Base-by-base conservation (phyloP, 352 stramenopile genomes). In the Pythium phragmitis region DNA sequence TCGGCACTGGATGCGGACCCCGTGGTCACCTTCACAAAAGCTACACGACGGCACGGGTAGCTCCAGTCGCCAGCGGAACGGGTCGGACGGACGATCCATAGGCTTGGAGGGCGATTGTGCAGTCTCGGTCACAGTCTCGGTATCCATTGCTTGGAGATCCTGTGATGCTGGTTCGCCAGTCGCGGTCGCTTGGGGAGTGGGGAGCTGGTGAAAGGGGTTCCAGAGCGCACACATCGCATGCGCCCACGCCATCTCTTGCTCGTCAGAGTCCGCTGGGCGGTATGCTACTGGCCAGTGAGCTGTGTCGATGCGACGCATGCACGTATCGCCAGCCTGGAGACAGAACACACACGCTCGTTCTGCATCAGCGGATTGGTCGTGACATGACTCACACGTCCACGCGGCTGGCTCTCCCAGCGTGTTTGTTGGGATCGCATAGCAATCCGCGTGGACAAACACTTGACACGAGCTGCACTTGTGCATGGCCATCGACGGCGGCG, bases 1-100 rank as follows among this genome's bases (percentile, higher is more conserved):
- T 5, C 80, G 81, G 53, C 83, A 92, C 58, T 87, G 79, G 55
- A 91, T 75, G 19, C 73, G 81, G 37, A 85, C 51, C 2, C 83
- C 83, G 9, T 23, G 1, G 37, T 19, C 66, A 0, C 60, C 75
- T 4, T 65, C 34, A 30, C 83, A 92, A 43, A 89, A 87, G 56
- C 70, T 87, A 58, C 83, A 92, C 13, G 57, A 6, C 14, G 57
- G 57, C 28, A 70, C 57, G n/a, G 39, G 45, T 7, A 70, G 57
- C 50, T 63, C 57, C 36, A 70, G 45, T 2, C 62, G 62, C 4
- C 23, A 4, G 28, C 57, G 47, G n/a, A 53, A 62, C 33, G 30
- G 12, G 43, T 52, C 41, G 1, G 7, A 39, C 34, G 11, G 7
- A 39, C 34, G 34, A 13, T 39, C 34, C 11, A 33, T 21, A 3